These are phyloP conservation scores for Rhododendron kiyosumense DNA, from an alignment of 148 eudicot species.

Conservation along the genomic window DNA sequence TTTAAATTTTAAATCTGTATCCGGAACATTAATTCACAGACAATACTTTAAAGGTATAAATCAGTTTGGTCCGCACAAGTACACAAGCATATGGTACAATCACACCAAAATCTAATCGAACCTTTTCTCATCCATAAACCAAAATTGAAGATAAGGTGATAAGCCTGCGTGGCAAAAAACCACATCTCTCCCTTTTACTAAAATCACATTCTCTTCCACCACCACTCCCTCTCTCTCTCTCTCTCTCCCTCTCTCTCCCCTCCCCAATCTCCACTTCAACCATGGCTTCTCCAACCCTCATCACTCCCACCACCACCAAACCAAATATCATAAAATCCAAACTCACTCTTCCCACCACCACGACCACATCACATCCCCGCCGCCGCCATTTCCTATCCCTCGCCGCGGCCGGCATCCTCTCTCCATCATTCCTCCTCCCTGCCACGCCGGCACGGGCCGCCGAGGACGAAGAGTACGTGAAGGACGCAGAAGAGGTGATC, in stretches of 20 bases:
- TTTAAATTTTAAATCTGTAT: too few species aligned
- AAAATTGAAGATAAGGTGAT: constrained; percentile 68
- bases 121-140: constrained; percentile 60
- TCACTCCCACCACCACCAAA: constrained; percentile 41
- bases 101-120: constrained; percentile 28
- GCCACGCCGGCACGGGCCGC: constrained; percentile 42
- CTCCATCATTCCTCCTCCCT: constrained; percentile 20
- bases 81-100: neutral
- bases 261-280: neutral
- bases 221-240: neutral
- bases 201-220: constrained; percentile 1
- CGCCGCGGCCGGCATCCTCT: constrained; percentile 25
- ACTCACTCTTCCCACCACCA: constrained; percentile 16
- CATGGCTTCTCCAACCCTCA: constrained; percentile 6
- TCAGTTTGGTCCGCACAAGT: too few species aligned
- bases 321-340: constrained; percentile 27
- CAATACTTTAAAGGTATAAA: too few species aligned
- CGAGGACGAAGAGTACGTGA: constrained; percentile 70
- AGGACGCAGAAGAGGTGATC: constrained; percentile 81
- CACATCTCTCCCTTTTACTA: constrained; percentile 5
- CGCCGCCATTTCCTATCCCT: constrained; percentile 41
- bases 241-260: constrained; percentile 5
- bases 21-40: too few species aligned
- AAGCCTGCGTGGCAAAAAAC: constrained; percentile 55
- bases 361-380: constrained; percentile 18